Percentiles rank a stretch among this genome's conserved stretches.
Conservation (phyloP, 192 early-diverging fungal species). For the Backusella luteola region DNA sequence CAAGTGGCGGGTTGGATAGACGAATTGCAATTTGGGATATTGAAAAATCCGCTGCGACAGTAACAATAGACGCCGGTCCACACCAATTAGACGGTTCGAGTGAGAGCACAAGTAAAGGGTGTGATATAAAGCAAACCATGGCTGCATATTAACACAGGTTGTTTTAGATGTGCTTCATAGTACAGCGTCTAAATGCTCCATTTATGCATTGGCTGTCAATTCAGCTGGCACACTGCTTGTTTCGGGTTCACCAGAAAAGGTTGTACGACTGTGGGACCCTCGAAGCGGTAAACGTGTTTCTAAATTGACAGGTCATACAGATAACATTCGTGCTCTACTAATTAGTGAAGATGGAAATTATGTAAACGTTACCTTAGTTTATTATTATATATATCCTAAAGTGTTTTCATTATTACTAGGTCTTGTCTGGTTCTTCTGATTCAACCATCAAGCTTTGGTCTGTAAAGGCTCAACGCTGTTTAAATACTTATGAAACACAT, state of each 20-base stretch:
- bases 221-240: constrained; percentile 75
- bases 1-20: constrained; percentile 89
- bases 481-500: constrained; percentile 88
- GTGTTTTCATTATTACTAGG: constrained; percentile 37
- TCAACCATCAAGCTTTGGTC: constrained; percentile 98
- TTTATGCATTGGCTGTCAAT: constrained; percentile 89
- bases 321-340: constrained; percentile 87
- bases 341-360: constrained; percentile 86
- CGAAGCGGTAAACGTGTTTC: constrained; percentile 67
- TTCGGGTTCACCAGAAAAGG: constrained; percentile 92
- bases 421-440: constrained; percentile 92
- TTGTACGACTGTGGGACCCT: constrained; percentile 91
- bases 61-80: constrained; percentile 15
- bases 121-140: too few species aligned
- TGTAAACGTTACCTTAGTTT: constrained; percentile 37
- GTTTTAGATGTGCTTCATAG: constrained; percentile 45
- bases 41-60: constrained; percentile 40
- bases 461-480: constrained; percentile 78
- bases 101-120: not conserved
- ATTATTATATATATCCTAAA: not conserved
- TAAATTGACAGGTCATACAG: constrained; percentile 90
- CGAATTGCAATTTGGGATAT: constrained; percentile 92
- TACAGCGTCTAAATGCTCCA: constrained; percentile 60
- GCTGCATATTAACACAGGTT: not conserved
- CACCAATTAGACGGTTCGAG: constrained; percentile 1